These are phyloP conservation scores for Diospyros kaki DNA, from an alignment of 148 eudicot genomes.

Conservation along the genomic window DNA sequence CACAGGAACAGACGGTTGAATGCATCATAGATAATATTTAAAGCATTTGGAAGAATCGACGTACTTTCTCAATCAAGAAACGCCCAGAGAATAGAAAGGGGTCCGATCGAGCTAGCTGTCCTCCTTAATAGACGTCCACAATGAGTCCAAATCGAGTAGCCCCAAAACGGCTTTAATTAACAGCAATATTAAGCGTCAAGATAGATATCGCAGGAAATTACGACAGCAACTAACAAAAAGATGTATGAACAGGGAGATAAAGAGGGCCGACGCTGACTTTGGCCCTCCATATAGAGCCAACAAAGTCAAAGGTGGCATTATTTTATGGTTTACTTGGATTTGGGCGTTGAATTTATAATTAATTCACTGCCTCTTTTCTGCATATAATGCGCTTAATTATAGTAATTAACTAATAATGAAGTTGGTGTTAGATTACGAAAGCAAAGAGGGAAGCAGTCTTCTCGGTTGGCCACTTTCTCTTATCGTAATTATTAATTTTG, in stretches of 20 bases:
- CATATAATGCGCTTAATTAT: not conserved
- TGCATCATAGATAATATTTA: too few relatives aligned
- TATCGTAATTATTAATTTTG: not conserved
- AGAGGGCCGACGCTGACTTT: not conserved
- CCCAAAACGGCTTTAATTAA: not conserved
- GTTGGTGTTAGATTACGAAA: not conserved
- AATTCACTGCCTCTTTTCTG: not conserved
- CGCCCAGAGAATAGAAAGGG: not conserved
- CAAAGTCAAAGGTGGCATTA: conserved; percentile 5
- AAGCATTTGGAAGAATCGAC: not conserved
- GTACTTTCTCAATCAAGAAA: not conserved
- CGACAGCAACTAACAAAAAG: not conserved
- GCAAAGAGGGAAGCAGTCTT: conserved; percentile 1
- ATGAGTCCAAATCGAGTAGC: not conserved
- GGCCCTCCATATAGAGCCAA: not conserved
- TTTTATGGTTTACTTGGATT: not conserved
- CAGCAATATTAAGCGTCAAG: too few relatives aligned
- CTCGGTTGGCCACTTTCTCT: conserved; percentile 3
- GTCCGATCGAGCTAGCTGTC: not conserved
- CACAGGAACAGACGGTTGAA: too few relatives aligned
- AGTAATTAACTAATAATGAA: not conserved
- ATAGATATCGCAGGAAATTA: too few relatives aligned
- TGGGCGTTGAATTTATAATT: not conserved
- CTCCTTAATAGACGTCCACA: not conserved
- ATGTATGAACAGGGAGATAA: not conserved